Evolutionary conservation across 768 basidiomycete genomes (phyloP), one percentile per base, ranked within the genome.

Genomic region (Termitomyces sp.): DNA sequence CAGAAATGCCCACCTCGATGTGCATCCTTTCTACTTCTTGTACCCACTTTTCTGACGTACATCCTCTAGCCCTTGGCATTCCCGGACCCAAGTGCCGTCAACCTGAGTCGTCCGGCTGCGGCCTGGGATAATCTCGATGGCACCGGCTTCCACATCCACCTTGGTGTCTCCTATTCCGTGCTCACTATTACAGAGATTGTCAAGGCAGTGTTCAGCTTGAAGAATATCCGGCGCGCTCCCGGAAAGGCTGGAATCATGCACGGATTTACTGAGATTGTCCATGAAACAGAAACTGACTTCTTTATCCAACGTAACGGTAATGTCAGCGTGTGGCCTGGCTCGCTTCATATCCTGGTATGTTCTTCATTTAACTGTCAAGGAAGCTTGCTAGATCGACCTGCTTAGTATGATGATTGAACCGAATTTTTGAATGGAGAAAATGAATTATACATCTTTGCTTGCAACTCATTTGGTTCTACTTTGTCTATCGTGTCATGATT

Each of bases 171-270:
- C 4, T 75, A 73, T 53, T 65, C 72, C 2, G 70, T 77, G 56
- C 67, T 72, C 50, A 72, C 75, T 7, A 73, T 79, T 26, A 66
- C 74, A 3, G 79, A 81, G 61, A 74, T 78, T 30, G 61, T 84
- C 39, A 76, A 74, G 64, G 69, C 68, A 16, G 69, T 83, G 22
- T 81, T 82, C 69, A 72, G 56, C 44, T 57, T 77, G 42, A 72
- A 74, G 61, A 79, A 79, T 63, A 58, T 83, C 20, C 75, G 77
- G n/a, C 77, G 79, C 33, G 82, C 79, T 2, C 68, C 74, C 6
- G 82, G 80, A 1, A 61, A 71, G 39, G 68, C 76, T 32, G 83
- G 83, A 0, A 63, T 56, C 30, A 67, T 81, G 26, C 66, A 66
- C 18, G 66, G 72, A 6, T 76, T 74, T 62, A 62, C 64, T 44